Percentiles rank a stretch among this genome's conserved stretches.
Conservation (phyloP, 2,329 filamentous ascomycete genomes). For the Capronia americana region DNA sequence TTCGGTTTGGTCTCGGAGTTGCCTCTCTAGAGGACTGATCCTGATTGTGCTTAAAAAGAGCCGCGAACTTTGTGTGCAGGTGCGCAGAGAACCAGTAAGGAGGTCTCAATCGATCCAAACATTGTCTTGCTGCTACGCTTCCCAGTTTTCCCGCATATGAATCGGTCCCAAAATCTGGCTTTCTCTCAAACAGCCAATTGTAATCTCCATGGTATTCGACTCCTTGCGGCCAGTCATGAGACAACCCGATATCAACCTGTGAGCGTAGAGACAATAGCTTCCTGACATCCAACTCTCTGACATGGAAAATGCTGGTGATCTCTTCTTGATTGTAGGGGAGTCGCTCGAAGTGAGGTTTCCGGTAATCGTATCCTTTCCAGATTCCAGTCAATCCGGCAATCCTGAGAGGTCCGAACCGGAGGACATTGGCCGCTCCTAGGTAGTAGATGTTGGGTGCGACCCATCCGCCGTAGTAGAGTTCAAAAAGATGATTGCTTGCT, state of each 20-base stretch:
- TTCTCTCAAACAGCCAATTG: conserved; percentile 71
- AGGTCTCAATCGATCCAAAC: conserved; percentile 82
- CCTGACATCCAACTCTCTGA: conserved; percentile 86
- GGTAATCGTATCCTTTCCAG: conserved; percentile 90
- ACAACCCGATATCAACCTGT: conserved; percentile 88
- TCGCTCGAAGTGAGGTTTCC: conserved; percentile 80
- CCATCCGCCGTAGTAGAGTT: conserved; percentile 97
- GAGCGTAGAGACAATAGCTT: conserved; percentile 85
- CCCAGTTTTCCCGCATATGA: conserved; percentile 77
- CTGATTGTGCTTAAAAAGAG: conserved; percentile 60
- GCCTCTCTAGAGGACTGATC: conserved; percentile 25
- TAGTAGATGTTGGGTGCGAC: conserved; percentile 97
- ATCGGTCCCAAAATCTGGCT: conserved; percentile 77
- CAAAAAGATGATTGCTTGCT: conserved; percentile 85
- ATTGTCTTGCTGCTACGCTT: conserved; percentile 76
- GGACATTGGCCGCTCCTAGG: conserved; percentile 86
- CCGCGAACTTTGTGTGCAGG: conserved; percentile 85
- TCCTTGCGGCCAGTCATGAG: conserved; percentile 91
- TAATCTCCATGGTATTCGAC: conserved; percentile 81
- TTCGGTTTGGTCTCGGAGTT: background rate
- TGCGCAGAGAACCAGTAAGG: conserved; percentile 93
- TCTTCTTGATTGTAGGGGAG: conserved; percentile 82
- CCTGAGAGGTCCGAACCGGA: conserved; percentile 81
- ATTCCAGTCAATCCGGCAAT: conserved; percentile 93
- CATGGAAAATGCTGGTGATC: conserved; percentile 83